Conservation (phyloP, 306 rosid genomes). For the Cucurbita moschata region DNA sequence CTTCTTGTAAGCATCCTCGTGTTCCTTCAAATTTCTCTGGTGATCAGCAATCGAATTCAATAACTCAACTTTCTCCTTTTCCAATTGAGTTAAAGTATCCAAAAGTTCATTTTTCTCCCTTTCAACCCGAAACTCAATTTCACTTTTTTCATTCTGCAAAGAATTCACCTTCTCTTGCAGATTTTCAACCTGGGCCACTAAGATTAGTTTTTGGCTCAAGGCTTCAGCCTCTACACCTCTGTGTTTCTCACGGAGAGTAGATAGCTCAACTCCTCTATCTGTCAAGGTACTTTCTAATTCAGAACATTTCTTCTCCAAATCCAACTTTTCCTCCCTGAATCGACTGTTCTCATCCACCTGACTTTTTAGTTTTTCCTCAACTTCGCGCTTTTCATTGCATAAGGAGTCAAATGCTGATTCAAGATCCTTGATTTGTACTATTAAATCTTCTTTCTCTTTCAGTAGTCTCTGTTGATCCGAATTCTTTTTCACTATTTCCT, state of each 20-base stretch:
- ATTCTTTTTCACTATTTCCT: constrained; percentile 36
- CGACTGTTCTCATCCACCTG: constrained; percentile 17
- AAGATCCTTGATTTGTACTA: constrained; percentile 23
- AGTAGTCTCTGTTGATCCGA: constrained; percentile 29
- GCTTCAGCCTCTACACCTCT: constrained; percentile 33
- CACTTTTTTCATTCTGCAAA: constrained; percentile 37
- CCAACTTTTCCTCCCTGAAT: constrained; percentile 31
- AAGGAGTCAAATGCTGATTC: constrained; percentile 33
- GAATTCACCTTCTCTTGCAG: constrained; percentile 48
- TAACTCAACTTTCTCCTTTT: constrained; percentile 42
- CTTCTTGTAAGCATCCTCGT: constrained; percentile 38
- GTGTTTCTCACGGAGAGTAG: constrained; percentile 32
- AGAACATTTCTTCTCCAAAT: constrained; percentile 22
- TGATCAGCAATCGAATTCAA: constrained; percentile 21
- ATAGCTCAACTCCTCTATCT: constrained; percentile 37
- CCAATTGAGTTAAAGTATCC: constrained; percentile 25
- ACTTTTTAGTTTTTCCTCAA: constrained; percentile 29
- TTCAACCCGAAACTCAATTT: constrained; percentile 31
- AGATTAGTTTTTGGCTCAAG: constrained; percentile 30
- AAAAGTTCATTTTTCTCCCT: constrained; percentile 35
- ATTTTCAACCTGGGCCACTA: constrained; percentile 27
- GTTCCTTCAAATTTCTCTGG: constrained; percentile 36
- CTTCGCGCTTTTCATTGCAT: constrained; percentile 23
- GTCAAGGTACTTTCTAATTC: constrained; percentile 32
- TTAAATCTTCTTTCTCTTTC: constrained; percentile 39